Conservation (phyloP, 108 stramenopile species). For the Nitzschia inconspicua region DNA sequence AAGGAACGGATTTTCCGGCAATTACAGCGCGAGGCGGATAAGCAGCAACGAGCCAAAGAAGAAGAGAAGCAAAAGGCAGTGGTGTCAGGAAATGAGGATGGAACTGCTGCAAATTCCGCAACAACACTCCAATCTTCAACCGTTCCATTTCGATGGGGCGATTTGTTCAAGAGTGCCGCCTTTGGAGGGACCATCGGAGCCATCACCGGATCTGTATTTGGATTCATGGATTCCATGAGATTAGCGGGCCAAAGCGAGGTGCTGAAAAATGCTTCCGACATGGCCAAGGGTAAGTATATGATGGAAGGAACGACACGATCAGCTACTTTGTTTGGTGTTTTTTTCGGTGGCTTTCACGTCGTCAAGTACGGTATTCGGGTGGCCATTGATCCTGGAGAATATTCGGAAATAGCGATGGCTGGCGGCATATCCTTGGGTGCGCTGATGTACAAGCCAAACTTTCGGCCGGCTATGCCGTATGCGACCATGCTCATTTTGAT, state of each 20-base stretch:
- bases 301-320: constrained; percentile 72
- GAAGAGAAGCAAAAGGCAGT: constrained; percentile 12
- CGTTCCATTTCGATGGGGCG: constrained; percentile 51
- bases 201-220: constrained; percentile 83
- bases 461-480: constrained; percentile 76
- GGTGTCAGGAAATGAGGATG: background rate
- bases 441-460: constrained; percentile 51
- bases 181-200: constrained; percentile 79
- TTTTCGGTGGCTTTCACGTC: constrained; percentile 68
- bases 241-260: constrained; percentile 54
- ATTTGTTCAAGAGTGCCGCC: constrained; percentile 59
- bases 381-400: constrained; percentile 67
- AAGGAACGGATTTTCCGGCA: constrained; percentile 68
- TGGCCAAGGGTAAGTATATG: constrained; percentile 67
- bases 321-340: constrained; percentile 62
- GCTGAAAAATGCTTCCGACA: constrained; percentile 61
- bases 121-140: background rate
- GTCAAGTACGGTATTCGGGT: constrained; percentile 64
- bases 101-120: constrained; percentile 11
- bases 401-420: constrained; percentile 56
- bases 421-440: constrained; percentile 55
- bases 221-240: constrained; percentile 87
- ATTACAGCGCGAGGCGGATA: constrained; percentile 61
- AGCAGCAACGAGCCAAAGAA: constrained; percentile 28
- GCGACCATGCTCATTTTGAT: constrained; percentile 78